Evolutionary conservation across 208 protist species (phyloP).

Genomic region (Leishmania lainsoni): DNA sequence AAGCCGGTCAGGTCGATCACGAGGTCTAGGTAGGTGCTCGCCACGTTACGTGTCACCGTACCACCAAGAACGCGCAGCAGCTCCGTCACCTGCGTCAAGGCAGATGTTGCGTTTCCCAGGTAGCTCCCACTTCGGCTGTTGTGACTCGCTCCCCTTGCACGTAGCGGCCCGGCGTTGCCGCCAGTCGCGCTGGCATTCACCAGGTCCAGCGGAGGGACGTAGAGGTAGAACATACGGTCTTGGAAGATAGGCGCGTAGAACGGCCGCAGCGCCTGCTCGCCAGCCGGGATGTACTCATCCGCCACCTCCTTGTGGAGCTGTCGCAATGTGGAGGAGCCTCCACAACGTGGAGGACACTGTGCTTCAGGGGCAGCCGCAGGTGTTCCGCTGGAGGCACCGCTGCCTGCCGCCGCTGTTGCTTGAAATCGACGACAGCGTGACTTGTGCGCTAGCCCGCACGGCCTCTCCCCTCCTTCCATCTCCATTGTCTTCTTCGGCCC

Average conservation of each 20-base stretch:
- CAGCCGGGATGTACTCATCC: slow-evolving; percentile 44
- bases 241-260: slow-evolving; percentile 65
- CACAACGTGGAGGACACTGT: neutral
- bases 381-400: neutral
- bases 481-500: slow-evolving; percentile 9
- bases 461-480: neutral
- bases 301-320: slow-evolving; percentile 34
- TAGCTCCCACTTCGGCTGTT: neutral
- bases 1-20: slow-evolving; percentile 58
- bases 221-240: slow-evolving; percentile 51
- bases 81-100: slow-evolving; percentile 48
- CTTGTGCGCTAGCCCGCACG: neutral
- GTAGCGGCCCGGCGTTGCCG: neutral
- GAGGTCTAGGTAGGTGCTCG: slow-evolving; percentile 43
- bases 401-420: neutral
- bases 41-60: slow-evolving; percentile 48
- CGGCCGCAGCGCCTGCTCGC: slow-evolving; percentile 46
- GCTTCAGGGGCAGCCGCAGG: neutral
- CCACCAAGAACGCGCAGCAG: slow-evolving; percentile 71
- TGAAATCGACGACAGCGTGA: neutral
- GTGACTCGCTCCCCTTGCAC: neutral
- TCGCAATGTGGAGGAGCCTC: slow-evolving; percentile 7
- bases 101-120: slow-evolving; percentile 33
- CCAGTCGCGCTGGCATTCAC: neutral
- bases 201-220: slow-evolving; percentile 28